phyloP scores from a whole-genome alignment of 2,329 filamentous ascomycete genomes.

The Ceratocystis destructans region DNA sequence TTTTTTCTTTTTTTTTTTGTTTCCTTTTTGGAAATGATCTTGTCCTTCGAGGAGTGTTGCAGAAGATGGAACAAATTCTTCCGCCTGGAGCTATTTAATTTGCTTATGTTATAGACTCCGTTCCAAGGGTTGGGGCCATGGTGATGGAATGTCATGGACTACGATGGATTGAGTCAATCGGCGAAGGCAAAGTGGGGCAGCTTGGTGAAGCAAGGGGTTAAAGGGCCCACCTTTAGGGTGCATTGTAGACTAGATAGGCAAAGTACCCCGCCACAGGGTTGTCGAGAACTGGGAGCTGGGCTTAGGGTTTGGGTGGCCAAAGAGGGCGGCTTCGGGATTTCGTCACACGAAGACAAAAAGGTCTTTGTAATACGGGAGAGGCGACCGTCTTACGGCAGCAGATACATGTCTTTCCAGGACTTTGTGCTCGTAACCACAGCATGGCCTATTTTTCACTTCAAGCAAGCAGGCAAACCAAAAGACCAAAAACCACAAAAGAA shows the following conservation, averaged over 20 bases:
- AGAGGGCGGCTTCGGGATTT: not conserved
- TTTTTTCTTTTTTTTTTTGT: not conserved
- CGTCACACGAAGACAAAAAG: not conserved
- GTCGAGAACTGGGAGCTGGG: not conserved
- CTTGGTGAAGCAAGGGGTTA: not conserved
- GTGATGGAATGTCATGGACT: slow-evolving; percentile 18
- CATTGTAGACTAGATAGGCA: not conserved
- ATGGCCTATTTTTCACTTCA: not conserved
- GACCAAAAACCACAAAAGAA: no score
- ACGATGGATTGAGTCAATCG: slow-evolving; percentile 19
- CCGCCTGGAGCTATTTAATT: not conserved
- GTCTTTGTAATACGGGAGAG: not conserved
- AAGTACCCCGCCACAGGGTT: slow-evolving; percentile 3
- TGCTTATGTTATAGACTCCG: slow-evolving; percentile 7
- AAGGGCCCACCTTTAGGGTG: not conserved
- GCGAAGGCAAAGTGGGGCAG: slow-evolving; percentile 16
- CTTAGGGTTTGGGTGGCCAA: not conserved
- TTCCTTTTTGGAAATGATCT: not conserved
- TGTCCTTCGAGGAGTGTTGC: not conserved
- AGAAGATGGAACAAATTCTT: slow-evolving; percentile 1
- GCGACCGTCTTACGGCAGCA: not conserved
- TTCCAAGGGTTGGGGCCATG: slow-evolving; percentile 1
- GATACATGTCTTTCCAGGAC: not conserved
- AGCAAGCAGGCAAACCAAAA: not conserved
- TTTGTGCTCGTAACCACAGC: not conserved